phyloP scores from a whole-genome alignment of 176 grass and related monocot species.

The Saccharum spontaneum region DNA sequence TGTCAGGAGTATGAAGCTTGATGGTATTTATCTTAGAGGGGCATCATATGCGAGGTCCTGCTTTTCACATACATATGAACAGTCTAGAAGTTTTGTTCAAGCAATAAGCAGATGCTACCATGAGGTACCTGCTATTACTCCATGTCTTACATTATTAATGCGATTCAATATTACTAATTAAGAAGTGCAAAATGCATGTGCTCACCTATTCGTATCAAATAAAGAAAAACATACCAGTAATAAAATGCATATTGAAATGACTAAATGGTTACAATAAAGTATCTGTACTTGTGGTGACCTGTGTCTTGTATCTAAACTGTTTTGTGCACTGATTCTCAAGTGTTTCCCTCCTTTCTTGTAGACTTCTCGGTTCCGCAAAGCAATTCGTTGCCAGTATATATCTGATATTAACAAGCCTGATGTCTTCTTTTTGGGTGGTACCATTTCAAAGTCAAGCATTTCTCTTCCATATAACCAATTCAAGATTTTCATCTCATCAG shows the following conservation, averaged over 20 bases:
- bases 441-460: constrained; percentile 60
- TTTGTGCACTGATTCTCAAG: constrained; percentile 1
- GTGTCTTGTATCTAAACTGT: constrained; percentile 15
- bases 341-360: constrained; percentile 33
- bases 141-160: constrained; percentile 17
- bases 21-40: constrained; percentile 28
- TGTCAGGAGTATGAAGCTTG: constrained; percentile 26
- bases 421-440: constrained; percentile 84
- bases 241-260: constrained; percentile 20
- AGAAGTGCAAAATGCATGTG: constrained; percentile 3
- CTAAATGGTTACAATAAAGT: constrained; percentile 21
- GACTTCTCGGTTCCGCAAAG: constrained; percentile 56
- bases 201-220: constrained; percentile 1
- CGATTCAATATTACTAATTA: neutral
- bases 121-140: constrained; percentile 28
- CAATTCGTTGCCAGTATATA: constrained; percentile 38
- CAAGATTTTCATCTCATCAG: constrained; percentile 48
- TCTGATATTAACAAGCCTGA: constrained; percentile 44
- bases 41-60: constrained; percentile 30
- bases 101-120: constrained; percentile 37
- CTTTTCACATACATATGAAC: constrained; percentile 38
- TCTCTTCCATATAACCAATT: constrained; percentile 59
- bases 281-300: neutral
- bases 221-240: neutral
- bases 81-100: constrained; percentile 26